Evolutionary conservation across 139 green algal genomes (phyloP).

Genomic region (Axilococcus clingmanii): DNA sequence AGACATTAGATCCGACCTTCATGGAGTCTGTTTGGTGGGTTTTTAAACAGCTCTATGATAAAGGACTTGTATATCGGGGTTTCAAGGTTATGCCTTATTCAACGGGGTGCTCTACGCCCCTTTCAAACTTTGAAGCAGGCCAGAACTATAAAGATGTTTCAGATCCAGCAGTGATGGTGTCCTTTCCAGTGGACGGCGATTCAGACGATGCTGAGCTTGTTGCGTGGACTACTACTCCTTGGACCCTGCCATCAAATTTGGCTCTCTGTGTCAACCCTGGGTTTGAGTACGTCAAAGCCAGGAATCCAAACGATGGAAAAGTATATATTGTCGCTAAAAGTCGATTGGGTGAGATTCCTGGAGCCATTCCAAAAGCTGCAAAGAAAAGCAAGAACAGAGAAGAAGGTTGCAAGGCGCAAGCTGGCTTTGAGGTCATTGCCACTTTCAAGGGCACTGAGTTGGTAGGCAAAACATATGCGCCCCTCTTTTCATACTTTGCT

Average conservation of each 20-base stretch:
- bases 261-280: constrained; percentile 93
- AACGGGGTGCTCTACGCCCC: constrained; percentile 80
- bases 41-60: constrained; percentile 88
- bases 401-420: background rate
- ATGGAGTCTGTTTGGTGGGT: constrained; percentile 99
- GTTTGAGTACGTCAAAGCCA: constrained; percentile 82
- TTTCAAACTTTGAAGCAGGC: constrained; percentile 98
- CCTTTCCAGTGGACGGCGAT: constrained; percentile 70
- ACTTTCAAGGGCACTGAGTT: constrained; percentile 66
- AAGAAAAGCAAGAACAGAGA: constrained; percentile 38
- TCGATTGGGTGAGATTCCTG: constrained; percentile 69
- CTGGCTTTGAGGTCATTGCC: constrained; percentile 57
- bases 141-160: constrained; percentile 95
- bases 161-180: constrained; percentile 65
- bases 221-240: constrained; percentile 98
- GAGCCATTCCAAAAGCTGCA: constrained; percentile 72
- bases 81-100: constrained; percentile 99
- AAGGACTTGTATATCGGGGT: constrained; percentile 93
- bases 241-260: constrained; percentile 96
- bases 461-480: constrained; percentile 74
- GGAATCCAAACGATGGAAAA: constrained; percentile 44
- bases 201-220: constrained; percentile 65
- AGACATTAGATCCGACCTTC: constrained; percentile 92
- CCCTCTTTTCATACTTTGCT: constrained; percentile 93
- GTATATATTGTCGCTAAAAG: constrained; percentile 87